Base-by-base conservation (phyloP, 495 filamentous ascomycete genomes). In the Lophium mytilinum region DNA sequence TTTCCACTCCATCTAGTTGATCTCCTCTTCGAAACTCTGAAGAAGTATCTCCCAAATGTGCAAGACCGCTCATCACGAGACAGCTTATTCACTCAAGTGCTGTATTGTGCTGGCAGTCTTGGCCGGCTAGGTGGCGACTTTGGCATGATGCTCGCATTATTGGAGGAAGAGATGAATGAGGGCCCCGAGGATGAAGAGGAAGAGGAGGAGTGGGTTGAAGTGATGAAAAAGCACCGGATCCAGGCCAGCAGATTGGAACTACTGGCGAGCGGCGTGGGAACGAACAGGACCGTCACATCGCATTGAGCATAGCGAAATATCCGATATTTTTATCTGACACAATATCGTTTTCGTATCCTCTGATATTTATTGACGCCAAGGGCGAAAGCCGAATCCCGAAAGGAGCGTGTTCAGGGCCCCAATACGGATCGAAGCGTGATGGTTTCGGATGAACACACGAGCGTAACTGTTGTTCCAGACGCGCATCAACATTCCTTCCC, bases 61-160 rank as follows among this genome's bases (percentile, higher is more conserved):
- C 78, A 80, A 61, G 92, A 97, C 65, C 83, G 83, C 41, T 80
- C 82, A 40, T 84, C 86, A 0, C 77, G 79, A 42, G 94, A 99
- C 61, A 93, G 88, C 65, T 73, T 99, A 53, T 73, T 97, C 2
- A 99, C 91, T 0, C 94, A 99, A 68, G 87, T 97, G 2, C 76
- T 97, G 17, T 99, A 97, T 72, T 96, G 92, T 62, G 90, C 91
- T 2, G 90, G 90, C 15, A 96, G 90, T 73, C 73, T 99, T 57
- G 93, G 93, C 6, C 80, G 94, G 30, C 73, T 97, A 0, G 94
- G 94, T 7, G 90, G 89, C 1, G 94, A 97, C 70, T 97, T 97
- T 74, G 87, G 91, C 41, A 75, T 95, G 73, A 81, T 96, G 43
- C 71, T 97, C 54, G 89, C 89, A 0, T 78, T 83, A 48, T 65